Percentiles rank a stretch among this genome's conserved stretches.
phyloP scores from a whole-genome alignment of 495 filamentous ascomycete genomes.

The Neurospora sp. region DNA sequence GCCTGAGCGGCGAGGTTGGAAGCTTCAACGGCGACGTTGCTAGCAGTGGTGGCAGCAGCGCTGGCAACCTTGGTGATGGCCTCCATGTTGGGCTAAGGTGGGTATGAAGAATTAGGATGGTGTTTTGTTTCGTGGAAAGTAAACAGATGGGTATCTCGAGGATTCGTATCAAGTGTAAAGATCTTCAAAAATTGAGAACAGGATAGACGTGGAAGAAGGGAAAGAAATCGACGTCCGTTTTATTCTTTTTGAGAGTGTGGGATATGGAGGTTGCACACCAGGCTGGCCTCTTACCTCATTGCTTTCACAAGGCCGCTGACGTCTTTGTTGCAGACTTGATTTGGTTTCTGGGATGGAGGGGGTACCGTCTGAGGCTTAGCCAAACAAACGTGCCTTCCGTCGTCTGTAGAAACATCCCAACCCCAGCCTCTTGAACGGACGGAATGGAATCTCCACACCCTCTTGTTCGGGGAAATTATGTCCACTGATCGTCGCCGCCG shows the following conservation, averaged over 20 bases:
- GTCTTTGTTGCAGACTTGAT: conserved; percentile 10
- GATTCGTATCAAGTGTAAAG: not conserved
- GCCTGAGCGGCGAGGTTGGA: not conserved
- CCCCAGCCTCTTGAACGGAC: not conserved
- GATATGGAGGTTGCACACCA: not conserved
- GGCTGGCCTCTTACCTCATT: not conserved
- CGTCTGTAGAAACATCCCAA: not conserved
- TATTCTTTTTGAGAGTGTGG: not conserved
- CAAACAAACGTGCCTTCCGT: not conserved
- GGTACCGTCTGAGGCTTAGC: not conserved
- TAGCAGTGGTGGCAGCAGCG: conserved; percentile 5
- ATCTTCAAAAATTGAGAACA: not conserved
- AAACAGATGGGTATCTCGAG: not conserved
- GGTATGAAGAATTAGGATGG: not conserved
- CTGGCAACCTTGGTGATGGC: conserved; percentile 39
- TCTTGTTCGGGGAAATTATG: not conserved
- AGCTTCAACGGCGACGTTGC: not conserved
- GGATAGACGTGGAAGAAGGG: not conserved
- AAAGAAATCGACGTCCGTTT: not conserved
- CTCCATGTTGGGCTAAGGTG: conserved; percentile 33
- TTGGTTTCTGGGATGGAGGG: not conserved
- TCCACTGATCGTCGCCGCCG: not conserved
- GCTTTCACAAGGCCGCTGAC: conserved; percentile 7
- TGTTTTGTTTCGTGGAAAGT: not conserved
- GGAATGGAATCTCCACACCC: not conserved